These are phyloP conservation scores for Capsella rubella DNA, from an alignment of 441 rosid genomes.

Conservation along the genomic window DNA sequence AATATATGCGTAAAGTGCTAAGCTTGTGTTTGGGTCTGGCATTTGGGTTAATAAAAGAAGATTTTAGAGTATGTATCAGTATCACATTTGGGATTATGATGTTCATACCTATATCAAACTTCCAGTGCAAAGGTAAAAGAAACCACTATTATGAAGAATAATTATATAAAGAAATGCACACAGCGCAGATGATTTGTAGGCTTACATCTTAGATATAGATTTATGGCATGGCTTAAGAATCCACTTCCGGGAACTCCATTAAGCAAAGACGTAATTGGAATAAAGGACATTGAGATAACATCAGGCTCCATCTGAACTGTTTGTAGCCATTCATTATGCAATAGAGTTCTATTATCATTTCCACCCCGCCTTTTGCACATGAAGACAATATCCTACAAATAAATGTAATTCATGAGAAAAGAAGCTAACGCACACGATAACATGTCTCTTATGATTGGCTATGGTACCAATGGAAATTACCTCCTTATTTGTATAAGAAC, in stretches of 20 bases:
- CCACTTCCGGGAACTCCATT: constrained; percentile 95
- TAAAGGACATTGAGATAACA: constrained; percentile 87
- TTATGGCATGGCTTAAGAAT: constrained; percentile 95
- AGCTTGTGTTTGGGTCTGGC: neutral
- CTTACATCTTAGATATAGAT: constrained; percentile 96
- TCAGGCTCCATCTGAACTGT: constrained; percentile 91
- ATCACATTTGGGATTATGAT: neutral
- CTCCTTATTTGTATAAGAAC: constrained; percentile 93
- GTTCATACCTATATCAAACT: constrained; percentile 9
- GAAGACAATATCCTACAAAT: constrained; percentile 71
- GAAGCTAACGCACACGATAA: constrained; percentile 3
- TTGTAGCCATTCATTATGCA: constrained; percentile 89
- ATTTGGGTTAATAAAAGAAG: neutral
- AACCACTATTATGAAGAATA: constrained; percentile 2
- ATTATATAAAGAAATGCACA: constrained; percentile 24
- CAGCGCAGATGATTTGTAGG: constrained; percentile 17
- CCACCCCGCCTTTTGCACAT: constrained; percentile 94
- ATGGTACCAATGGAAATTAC: constrained; percentile 49
- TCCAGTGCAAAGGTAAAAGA: constrained; percentile 22
- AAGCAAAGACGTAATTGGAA: constrained; percentile 91
- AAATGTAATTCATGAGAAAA: constrained; percentile 28
- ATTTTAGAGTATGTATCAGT: too few species aligned
- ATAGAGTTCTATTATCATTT: constrained; percentile 58
- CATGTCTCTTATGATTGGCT: constrained; percentile 18
- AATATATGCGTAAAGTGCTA: neutral